Percentiles rank a stretch among this genome's conserved stretches.
phyloP scores from a whole-genome alignment of 106 monocot genomes.

The Acorus gramineus region DNA sequence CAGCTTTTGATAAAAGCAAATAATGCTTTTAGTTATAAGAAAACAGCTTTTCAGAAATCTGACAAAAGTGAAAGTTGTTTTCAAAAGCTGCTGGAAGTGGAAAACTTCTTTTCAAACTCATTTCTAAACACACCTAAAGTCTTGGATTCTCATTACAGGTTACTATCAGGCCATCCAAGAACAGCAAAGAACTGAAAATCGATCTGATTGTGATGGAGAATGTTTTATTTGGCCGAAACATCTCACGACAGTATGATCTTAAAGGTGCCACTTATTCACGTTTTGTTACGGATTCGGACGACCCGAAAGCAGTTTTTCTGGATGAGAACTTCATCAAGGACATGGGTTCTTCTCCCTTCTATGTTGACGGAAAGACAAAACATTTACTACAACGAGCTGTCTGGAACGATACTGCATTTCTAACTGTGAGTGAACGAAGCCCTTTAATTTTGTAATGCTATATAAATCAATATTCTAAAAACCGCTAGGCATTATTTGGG shows the following conservation, averaged over 20 bases:
- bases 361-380: constrained; percentile 65
- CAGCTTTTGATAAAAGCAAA: too few relatives aligned
- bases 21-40: too few relatives aligned
- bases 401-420: constrained; percentile 97
- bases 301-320: constrained; percentile 37
- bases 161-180: constrained; percentile 28
- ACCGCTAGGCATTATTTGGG: too few relatives aligned
- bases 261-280: constrained; percentile 83
- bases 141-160: constrained; percentile 39
- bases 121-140: neutral
- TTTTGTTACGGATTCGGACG: constrained; percentile 39
- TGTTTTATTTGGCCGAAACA: constrained; percentile 62
- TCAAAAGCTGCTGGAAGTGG: too few relatives aligned
- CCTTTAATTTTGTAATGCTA: too few relatives aligned
- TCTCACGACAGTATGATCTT: constrained; percentile 83
- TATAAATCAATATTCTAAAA: too few relatives aligned
- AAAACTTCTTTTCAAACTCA: too few relatives aligned
- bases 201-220: constrained; percentile 99
- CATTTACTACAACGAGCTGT: constrained; percentile 82
- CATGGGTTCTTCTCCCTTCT: constrained; percentile 74
- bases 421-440: constrained; percentile 54
- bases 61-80: too few relatives aligned
- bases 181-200: constrained; percentile 60
- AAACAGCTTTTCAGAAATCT: too few relatives aligned
- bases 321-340: constrained; percentile 93